Evolutionary conservation across 768 basidiomycete species (phyloP).

Genomic region (Agaricus sinodeliciosus): DNA sequence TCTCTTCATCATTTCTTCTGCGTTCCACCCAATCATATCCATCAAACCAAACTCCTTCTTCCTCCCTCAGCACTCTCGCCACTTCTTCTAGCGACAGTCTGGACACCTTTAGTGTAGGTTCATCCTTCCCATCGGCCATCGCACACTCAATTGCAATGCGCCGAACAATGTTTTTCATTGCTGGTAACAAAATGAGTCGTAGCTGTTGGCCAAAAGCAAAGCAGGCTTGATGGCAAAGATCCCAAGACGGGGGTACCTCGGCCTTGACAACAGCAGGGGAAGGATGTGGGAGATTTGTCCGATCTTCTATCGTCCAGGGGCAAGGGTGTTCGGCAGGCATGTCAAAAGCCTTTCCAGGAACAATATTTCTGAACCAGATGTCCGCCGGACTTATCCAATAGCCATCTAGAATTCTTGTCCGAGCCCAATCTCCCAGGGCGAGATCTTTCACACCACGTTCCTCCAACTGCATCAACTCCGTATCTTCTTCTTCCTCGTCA

Average conservation of each 20-base stretch:
- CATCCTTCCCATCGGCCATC: constrained; percentile 29
- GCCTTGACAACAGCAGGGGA: constrained; percentile 43
- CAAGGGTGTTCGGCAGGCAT: constrained; percentile 48
- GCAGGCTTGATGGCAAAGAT: constrained; percentile 60
- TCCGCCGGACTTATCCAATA: constrained; percentile 74
- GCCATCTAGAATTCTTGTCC: constrained; percentile 66
- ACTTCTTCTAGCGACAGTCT: constrained; percentile 61
- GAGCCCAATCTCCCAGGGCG: constrained; percentile 67
- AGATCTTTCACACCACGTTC: constrained; percentile 41
- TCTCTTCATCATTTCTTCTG: constrained; percentile 31
- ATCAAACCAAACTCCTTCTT: constrained; percentile 65
- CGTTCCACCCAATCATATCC: constrained; percentile 64
- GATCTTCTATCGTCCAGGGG: constrained; percentile 47
- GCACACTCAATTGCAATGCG: constrained; percentile 59
- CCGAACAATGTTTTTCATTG: constrained; percentile 64
- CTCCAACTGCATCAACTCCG: constrained; percentile 33
- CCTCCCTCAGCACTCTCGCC: constrained; percentile 45
- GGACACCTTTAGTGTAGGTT: constrained; percentile 51
- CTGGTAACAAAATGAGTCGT: constrained; percentile 51
- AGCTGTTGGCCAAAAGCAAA: constrained; percentile 53
- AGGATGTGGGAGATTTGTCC: constrained; percentile 28
- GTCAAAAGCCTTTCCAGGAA: constrained; percentile 29
- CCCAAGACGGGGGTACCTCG: constrained; percentile 52
- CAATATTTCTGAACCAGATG: constrained; percentile 44
- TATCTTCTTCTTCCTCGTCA: constrained; percentile 39